Conservation (phyloP, 345 rosid genomes). For the Cardamine resedifolia region DNA sequence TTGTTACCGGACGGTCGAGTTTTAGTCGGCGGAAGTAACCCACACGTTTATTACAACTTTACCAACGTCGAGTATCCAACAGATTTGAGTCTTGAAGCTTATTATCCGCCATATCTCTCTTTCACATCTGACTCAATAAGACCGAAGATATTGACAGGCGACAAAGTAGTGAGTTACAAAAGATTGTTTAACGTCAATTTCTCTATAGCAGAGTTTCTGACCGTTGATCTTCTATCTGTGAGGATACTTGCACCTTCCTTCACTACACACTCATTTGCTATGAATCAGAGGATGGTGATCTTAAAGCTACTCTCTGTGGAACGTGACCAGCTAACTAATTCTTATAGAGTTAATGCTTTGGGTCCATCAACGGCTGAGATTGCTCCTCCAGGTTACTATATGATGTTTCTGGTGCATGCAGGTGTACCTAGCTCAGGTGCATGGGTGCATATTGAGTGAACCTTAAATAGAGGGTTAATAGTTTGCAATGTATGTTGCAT, state of each 20-base stretch:
- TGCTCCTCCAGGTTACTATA: slow-evolving; percentile 75
- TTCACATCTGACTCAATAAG: slow-evolving; percentile 31
- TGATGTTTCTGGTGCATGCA: slow-evolving; percentile 69
- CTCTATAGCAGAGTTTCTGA: slow-evolving; percentile 30
- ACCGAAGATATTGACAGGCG: slow-evolving; percentile 45
- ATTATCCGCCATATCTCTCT: slow-evolving; percentile 64
- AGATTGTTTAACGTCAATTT: slow-evolving; percentile 40
- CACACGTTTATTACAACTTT: slow-evolving; percentile 65
- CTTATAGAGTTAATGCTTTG: background rate
- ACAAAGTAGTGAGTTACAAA: slow-evolving; percentile 38
- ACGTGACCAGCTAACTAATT: slow-evolving; percentile 13
- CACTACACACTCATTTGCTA: slow-evolving; percentile 67
- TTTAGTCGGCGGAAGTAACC: slow-evolving; percentile 82
- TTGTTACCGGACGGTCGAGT: slow-evolving; percentile 65
- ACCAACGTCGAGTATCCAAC: slow-evolving; percentile 64
- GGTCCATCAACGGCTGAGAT: slow-evolving; percentile 34
- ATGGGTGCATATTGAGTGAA: slow-evolving; percentile 68
- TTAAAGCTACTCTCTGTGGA: slow-evolving; percentile 37
- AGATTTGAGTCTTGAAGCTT: slow-evolving; percentile 75
- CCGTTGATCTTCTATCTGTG: slow-evolving; percentile 42
- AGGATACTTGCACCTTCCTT: slow-evolving; percentile 69
- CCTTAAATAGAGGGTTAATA: background rate
- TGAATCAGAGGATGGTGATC: slow-evolving; percentile 86
- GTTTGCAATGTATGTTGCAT: slow-evolving; percentile 23
- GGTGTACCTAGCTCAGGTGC: slow-evolving; percentile 61